Conservation (phyloP, 2,329 filamentous ascomycete species). For the Claviceps fusiformis region DNA sequence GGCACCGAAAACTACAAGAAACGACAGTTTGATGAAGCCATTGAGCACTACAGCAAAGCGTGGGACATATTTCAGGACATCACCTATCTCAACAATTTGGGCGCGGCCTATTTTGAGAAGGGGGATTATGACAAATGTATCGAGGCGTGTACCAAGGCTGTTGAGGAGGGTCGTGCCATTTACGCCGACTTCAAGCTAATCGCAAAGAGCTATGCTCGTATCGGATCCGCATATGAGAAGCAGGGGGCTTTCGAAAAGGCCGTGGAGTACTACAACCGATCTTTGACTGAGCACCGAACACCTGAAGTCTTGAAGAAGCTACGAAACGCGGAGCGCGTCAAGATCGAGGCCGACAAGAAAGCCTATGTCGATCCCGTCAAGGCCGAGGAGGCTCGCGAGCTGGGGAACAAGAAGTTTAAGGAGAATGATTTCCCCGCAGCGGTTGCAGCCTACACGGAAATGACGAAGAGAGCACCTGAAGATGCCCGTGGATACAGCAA, state of each 20-base stretch:
- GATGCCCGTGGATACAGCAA: slow-evolving; percentile 95
- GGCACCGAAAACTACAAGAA: slow-evolving; percentile 98
- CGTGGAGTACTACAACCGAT: slow-evolving; percentile 82
- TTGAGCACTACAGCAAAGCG: slow-evolving; percentile 85
- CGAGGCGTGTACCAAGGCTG: slow-evolving; percentile 72
- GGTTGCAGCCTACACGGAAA: slow-evolving; percentile 87
- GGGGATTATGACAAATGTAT: slow-evolving; percentile 83
- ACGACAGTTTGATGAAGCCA: slow-evolving; percentile 87
- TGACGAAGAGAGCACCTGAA: slow-evolving; percentile 88
- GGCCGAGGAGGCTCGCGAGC: slow-evolving; percentile 88
- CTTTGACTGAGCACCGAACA: slow-evolving; percentile 90
- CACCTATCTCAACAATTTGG: slow-evolving; percentile 92
- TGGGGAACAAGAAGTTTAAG: slow-evolving; percentile 96
- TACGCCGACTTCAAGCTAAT: slow-evolving; percentile 97
- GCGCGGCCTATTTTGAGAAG: slow-evolving; percentile 91
- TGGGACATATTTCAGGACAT: slow-evolving; percentile 96
- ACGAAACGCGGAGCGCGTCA: slow-evolving; percentile 75
- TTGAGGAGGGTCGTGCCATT: slow-evolving; percentile 78
- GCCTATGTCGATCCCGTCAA: slow-evolving; percentile 83
- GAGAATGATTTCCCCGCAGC: slow-evolving; percentile 89
- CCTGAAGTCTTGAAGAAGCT: slow-evolving; percentile 90
- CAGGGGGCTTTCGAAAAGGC: slow-evolving; percentile 66
- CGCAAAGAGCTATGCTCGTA: slow-evolving; percentile 93
- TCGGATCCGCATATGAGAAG: slow-evolving; percentile 90
- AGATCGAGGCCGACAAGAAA: slow-evolving; percentile 59